phyloP scores from a whole-genome alignment of 164 flowering plant species.

The Cinnamomum micranthum region DNA sequence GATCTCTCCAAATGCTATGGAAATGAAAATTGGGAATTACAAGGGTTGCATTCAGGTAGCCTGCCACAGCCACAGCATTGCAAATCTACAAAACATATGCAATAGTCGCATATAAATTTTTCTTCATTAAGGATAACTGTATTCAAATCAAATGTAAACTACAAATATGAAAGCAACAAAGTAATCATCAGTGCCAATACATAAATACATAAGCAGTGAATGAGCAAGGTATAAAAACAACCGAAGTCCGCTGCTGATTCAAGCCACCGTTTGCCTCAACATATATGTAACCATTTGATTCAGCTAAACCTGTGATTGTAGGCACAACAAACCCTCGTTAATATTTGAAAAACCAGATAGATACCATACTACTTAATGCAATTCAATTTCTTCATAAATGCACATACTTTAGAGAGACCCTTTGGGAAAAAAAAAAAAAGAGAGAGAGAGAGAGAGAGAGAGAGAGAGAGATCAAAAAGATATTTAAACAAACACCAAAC shows the following conservation, averaged over 20 bases:
- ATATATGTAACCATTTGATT: slow-evolving; percentile 87
- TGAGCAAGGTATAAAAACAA: slow-evolving; percentile 25
- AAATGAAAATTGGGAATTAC: slow-evolving; percentile 87
- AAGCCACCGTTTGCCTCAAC: slow-evolving; percentile 99
- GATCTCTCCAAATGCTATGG: slow-evolving; percentile 98
- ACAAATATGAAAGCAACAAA: no score
- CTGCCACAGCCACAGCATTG: slow-evolving; percentile 99
- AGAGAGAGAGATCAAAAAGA: no score
- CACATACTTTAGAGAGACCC: not conserved
- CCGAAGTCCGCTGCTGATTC: slow-evolving; percentile 98
- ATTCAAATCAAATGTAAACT: no score
- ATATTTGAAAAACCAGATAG: not conserved
- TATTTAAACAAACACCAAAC: no score
- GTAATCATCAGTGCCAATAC: no score
- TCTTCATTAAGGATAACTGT: not conserved
- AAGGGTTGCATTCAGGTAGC: slow-evolving; percentile 95
- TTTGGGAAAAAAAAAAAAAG: no score
- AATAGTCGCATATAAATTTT: slow-evolving; percentile 4
- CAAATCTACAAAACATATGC: slow-evolving; percentile 57
- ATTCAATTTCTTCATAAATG: not conserved
- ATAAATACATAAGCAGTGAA: no score
- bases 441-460: no score
- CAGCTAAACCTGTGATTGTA: slow-evolving; percentile 58
- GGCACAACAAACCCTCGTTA: slow-evolving; percentile 7
- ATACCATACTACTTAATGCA: not conserved